These are phyloP conservation scores for Nemania sp. DNA, from an alignment of 2,329 filamentous ascomycete species.

Conservation along the genomic window DNA sequence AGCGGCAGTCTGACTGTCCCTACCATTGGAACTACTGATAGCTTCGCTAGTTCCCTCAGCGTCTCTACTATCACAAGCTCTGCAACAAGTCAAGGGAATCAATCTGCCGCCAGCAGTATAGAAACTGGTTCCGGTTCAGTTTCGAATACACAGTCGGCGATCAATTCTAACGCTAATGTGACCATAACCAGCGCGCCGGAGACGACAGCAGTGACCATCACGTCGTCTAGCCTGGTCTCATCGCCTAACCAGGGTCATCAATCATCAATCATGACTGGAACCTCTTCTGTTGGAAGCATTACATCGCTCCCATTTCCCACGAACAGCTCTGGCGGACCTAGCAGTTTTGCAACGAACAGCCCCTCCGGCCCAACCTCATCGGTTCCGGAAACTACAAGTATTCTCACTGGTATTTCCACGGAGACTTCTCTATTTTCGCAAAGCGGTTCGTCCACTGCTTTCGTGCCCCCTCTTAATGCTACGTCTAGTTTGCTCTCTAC, in stretches of 20 bases:
- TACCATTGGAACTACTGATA: too few relatives aligned
- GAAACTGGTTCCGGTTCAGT: too few relatives aligned
- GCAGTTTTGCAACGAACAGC: background rate
- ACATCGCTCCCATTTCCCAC: background rate
- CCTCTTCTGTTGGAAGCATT: slow-evolving; percentile 2
- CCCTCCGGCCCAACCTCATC: background rate
- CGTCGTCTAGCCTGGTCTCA: too few relatives aligned
- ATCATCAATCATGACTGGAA: slow-evolving; percentile 1
- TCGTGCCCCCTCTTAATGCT: background rate
- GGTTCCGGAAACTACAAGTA: background rate
- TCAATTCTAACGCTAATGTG: too few relatives aligned
- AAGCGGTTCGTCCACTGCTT: background rate
- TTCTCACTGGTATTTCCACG: background rate
- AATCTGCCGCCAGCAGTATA: background rate
- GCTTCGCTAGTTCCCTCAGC: too few relatives aligned
- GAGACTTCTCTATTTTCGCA: background rate
- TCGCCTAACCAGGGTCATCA: background rate
- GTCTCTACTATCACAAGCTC: background rate
- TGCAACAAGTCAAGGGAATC: background rate
- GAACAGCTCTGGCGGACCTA: background rate
- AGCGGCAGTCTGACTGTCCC: slow-evolving; percentile 14
- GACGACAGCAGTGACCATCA: too few relatives aligned
- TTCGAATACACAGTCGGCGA: too few relatives aligned
- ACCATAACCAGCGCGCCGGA: too few relatives aligned
- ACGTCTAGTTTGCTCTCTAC: slow-evolving; percentile 5